Conservation (phyloP, 1,284 basidiomycete species). For the Cutaneotrichosporon dermatis region DNA sequence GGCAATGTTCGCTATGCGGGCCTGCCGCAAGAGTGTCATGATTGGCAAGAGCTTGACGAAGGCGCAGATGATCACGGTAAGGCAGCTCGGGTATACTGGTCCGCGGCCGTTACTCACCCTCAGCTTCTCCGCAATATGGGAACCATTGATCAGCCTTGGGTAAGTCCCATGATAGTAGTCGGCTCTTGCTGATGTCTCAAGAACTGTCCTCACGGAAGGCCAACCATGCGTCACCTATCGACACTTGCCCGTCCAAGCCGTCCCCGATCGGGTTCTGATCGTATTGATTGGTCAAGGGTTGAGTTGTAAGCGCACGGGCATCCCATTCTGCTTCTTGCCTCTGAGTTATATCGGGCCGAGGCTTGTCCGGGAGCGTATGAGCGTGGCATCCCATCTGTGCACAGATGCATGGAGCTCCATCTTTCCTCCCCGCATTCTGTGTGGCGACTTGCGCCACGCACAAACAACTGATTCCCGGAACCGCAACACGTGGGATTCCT, state of each 20-base stretch:
- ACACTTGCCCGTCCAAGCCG: background rate
- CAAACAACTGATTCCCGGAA: no score
- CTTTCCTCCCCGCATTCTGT: no score
- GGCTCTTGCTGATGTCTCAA: constrained; percentile 16
- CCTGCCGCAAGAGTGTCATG: constrained; percentile 95
- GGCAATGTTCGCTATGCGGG: constrained; percentile 92
- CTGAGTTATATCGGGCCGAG: background rate
- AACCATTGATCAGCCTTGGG: constrained; percentile 90
- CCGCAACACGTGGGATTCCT: no score
- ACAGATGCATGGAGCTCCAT: background rate
- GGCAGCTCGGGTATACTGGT: constrained; percentile 23
- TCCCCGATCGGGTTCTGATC: background rate
- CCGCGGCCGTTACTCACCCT: background rate
- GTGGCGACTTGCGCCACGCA: no score
- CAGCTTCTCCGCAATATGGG: constrained; percentile 91
- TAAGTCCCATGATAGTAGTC: constrained; percentile 20
- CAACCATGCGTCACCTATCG: constrained; percentile 83
- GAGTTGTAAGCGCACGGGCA: background rate
- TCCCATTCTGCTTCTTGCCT: background rate
- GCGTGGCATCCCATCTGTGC: background rate
- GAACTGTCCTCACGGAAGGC: constrained; percentile 94
- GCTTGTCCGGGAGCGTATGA: no score
- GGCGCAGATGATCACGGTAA: constrained; percentile 72
- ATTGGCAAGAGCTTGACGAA: constrained; percentile 76
- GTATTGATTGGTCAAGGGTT: constrained; percentile 10